Evolutionary conservation across 371 early-diverging fungal genomes (phyloP).

Genomic region (Mucor irregularis): DNA sequence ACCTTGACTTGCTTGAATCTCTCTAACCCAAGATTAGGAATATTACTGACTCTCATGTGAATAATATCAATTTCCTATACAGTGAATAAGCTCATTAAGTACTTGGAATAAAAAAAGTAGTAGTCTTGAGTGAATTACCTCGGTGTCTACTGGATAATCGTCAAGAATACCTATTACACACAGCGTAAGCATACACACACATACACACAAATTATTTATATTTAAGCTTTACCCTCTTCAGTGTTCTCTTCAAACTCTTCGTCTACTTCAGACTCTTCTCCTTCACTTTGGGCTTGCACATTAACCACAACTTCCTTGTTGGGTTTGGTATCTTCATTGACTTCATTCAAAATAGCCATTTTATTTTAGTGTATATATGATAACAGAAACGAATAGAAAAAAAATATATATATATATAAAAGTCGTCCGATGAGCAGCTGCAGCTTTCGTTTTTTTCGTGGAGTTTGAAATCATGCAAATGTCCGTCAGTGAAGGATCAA

Average conservation of each 20-base stretch:
- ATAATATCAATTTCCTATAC: constrained; percentile 77
- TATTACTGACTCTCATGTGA: constrained; percentile 70
- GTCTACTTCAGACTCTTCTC: constrained; percentile 25
- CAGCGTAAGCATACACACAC: neutral
- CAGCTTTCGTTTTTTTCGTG: too few species aligned
- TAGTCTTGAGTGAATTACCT: constrained; percentile 14
- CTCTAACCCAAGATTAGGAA: constrained; percentile 61
- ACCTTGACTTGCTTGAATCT: constrained; percentile 76
- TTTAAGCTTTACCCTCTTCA: constrained; percentile 20
- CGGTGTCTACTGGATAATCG: constrained; percentile 41
- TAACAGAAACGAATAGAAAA: too few species aligned
- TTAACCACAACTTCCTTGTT: constrained; percentile 10
- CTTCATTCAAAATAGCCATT: constrained; percentile 8
- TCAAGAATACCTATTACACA: constrained; percentile 34
- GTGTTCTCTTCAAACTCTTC: constrained; percentile 17
- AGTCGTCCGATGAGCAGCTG: too few species aligned
- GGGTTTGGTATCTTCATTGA: neutral
- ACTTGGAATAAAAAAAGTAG: neutral
- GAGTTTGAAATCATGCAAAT: too few species aligned
- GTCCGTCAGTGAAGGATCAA: too few species aligned
- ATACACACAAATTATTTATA: neutral
- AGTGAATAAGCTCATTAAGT: neutral
- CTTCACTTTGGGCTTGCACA: constrained; percentile 12
- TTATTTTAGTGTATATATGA: too few species aligned
- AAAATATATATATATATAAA: too few species aligned